Base-by-base conservation (phyloP, 2,329 filamentous ascomycete genomes). In the Talaromyces sp. region DNA sequence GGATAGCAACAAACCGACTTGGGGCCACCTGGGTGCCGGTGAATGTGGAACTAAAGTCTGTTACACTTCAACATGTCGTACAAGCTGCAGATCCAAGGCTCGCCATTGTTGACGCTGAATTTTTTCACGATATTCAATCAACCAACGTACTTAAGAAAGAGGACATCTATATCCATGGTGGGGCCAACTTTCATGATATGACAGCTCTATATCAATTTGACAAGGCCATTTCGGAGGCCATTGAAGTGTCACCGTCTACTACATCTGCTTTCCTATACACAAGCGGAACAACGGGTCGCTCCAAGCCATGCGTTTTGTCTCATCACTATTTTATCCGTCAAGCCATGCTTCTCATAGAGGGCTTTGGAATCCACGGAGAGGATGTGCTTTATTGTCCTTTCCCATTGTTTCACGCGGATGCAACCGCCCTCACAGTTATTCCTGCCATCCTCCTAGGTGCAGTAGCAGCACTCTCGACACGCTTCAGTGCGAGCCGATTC, bases 1-100 rank as follows among this genome's bases (percentile, higher is more conserved):
- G 52, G 52, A 54, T 54, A 54, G 52, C 52, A 54, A 54, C 52
- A 30, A 54, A 54, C 28, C 52, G 52, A 34, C 52, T 54, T 34
- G 52, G 52, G 33, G 52, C 30, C 31, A 54, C 52, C 27, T 54
- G 52, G 52, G 52, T 54, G 14, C 52, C 52, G 34, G 52, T 54
- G 28, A 54, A 54, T 30, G 52, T 54, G 52, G 52, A 54, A 54
- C 52, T 54, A 5, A 54, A 54, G 52, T 54, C 52, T 28, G 18
- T 54, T 31, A 54, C 52, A 34, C 52, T 54, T 31, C 52, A 54
- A 30, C 52, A 54, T 54, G 52, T 54, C 33, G 52, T 54, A 18
- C 52, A 54, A 30, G 52, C 52, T 2, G 52, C 52, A 54, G 52
- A 54, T 54, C 52, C 52, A 33, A 54, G 34, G 52, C 52, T 54